Evolutionary conservation across 306 rosid species (phyloP), one percentile per base, ranked within the genome.

Genomic region (Sicyos baderoa): DNA sequence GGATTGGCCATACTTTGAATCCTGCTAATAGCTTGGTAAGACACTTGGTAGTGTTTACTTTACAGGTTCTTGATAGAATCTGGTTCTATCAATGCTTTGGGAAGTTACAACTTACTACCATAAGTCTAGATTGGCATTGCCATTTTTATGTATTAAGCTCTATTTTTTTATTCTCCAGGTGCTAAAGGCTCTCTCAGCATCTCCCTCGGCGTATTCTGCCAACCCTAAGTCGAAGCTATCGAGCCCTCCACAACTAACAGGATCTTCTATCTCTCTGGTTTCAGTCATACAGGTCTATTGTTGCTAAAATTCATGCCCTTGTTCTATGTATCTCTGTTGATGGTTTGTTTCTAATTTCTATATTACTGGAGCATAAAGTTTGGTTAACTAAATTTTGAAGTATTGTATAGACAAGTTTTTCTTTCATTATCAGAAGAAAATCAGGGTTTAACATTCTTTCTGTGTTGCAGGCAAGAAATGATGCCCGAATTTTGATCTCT

Each of bases 141-240:
- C 17, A 59, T 68, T 59, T 37, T 14, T 29, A 19, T 62, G 10
- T 8, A 40, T 58, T 52, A 48, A 21, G 15, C 45, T 50, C 9
- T 16, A 12, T 61, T 68, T 40, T 71, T 5, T 58, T 35, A 69
- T 68, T 49, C 64, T 75, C 42, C 78, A 93, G 99, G 99, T 88
- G 79, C 78, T 88, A 83, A 90, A 93, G 76, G 91, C 84, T 81
- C 96, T 93, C 69, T 88, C 97, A 1, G 91, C 91, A 60, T 93
- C 97, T 71, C 88, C 91, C 64, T 85, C 97, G 27, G 94, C 97
- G 17, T 93, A 86, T 85, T 89, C 94, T 77, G 91, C 99, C 48
- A 85, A 86, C 69, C 95, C 96, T 53, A 93, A 84, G 57, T 82
- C 96, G 72, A 93, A 86, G 84, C 71, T 88, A 76, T 78, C 89